Percentiles rank a stretch among this genome's conserved stretches.
Conservation (phyloP, 257 asterid species). For the Plantago major region DNA sequence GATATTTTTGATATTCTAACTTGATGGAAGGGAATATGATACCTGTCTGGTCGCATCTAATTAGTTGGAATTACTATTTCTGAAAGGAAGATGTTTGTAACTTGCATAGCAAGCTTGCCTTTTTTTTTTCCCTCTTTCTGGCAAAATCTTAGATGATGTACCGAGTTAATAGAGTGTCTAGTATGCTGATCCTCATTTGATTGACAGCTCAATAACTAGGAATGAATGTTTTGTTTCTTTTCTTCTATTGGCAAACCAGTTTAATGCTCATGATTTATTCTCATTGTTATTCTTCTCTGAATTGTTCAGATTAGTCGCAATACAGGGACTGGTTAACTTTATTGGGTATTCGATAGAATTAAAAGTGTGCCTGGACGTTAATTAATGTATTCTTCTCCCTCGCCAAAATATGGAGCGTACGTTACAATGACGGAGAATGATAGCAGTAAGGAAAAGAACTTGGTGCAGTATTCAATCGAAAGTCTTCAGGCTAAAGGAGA, state of each 20-base stretch:
- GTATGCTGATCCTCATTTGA: too few species aligned
- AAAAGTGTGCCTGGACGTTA: not conserved
- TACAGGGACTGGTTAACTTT: not conserved
- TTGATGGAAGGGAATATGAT: too few species aligned
- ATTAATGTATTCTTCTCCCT: conserved; percentile 25
- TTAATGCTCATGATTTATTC: not conserved
- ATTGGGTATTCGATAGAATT: not conserved
- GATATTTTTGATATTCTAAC: too few species aligned
- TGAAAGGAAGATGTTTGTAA: too few species aligned
- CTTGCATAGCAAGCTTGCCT: too few species aligned
- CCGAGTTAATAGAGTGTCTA: too few species aligned
- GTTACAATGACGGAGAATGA: conserved; percentile 30
- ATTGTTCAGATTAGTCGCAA: conserved; percentile 8
- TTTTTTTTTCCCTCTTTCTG: too few species aligned
- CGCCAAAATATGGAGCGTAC: conserved; percentile 40
- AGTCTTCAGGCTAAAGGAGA: conserved; percentile 29
- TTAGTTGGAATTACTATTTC: too few species aligned
- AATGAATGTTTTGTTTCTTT: too few species aligned
- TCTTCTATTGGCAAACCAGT: not conserved
- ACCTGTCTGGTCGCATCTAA: too few species aligned
- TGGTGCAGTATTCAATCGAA: conserved; percentile 26
- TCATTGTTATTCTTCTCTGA: conserved; percentile 14
- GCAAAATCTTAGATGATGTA: too few species aligned
- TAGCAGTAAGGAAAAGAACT: conserved; percentile 27
- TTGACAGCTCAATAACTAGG: too few species aligned